These are phyloP conservation scores for Phlyctochytrium bullatum DNA, from an alignment of 192 early-diverging fungal genomes.

Conservation along the genomic window DNA sequence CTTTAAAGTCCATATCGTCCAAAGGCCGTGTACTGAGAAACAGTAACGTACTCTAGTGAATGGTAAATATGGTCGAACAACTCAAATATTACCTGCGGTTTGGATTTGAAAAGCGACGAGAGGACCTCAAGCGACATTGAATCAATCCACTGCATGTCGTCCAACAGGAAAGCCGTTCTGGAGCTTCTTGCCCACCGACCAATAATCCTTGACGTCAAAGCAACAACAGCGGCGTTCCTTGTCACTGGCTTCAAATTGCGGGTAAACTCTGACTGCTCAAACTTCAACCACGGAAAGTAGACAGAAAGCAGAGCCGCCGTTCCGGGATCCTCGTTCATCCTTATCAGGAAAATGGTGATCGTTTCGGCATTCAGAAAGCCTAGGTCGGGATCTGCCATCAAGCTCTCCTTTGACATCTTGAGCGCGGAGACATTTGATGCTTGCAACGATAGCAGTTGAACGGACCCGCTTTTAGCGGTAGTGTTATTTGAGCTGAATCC, in stretches of 20 bases:
- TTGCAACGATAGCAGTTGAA: too few species aligned
- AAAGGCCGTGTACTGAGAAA: neutral
- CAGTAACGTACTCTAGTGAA: neutral
- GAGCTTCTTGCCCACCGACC: neutral
- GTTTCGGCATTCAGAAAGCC: neutral
- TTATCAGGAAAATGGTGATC: neutral
- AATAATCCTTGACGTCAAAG: neutral
- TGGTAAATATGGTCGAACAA: neutral
- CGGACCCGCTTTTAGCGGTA: too few species aligned
- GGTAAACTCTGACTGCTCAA: neutral
- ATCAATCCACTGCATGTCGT: neutral
- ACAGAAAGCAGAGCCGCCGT: neutral
- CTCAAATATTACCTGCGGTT: neutral
- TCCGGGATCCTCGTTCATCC: neutral
- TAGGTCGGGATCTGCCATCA: too few species aligned
- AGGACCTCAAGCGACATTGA: neutral
- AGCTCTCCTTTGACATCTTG: too few species aligned
- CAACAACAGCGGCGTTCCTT: neutral
- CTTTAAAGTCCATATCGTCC: neutral
- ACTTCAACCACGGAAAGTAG: neutral
- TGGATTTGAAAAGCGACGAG: neutral
- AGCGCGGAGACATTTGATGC: too few species aligned
- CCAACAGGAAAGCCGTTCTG: neutral
- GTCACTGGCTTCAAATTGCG: neutral
- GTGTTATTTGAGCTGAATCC: too few species aligned